Conservation (phyloP, 257 asterid genomes). For the Solanum habrochaites region DNA sequence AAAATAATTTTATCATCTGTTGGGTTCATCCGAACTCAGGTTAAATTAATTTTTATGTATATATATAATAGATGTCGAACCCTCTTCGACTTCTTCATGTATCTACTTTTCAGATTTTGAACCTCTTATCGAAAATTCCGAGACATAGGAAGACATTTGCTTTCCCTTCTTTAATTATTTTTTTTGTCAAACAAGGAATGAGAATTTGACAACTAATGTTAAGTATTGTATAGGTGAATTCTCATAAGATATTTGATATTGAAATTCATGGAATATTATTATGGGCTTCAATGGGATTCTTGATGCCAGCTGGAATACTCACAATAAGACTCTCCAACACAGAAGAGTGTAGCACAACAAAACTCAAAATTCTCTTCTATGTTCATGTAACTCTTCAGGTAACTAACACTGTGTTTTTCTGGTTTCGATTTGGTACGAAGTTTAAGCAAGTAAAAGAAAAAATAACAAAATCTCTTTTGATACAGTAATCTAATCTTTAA, state of each 20-base stretch:
- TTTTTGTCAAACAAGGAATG: background rate
- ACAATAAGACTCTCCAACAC: conserved; percentile 43
- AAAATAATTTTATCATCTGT: too few species aligned
- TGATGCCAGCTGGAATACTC: conserved; percentile 70
- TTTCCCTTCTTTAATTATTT: background rate
- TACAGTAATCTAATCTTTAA: too few species aligned
- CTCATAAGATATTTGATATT: conserved; percentile 33
- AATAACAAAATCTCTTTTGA: too few species aligned
- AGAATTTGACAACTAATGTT: background rate
- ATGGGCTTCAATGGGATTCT: conserved; percentile 77
- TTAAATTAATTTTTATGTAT: too few species aligned
- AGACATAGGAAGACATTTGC: background rate
- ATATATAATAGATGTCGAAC: too few species aligned
- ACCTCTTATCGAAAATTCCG: too few species aligned
- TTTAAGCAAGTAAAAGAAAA: background rate
- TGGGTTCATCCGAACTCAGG: too few species aligned
- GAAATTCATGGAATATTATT: conserved; percentile 60
- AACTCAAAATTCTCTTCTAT: conserved; percentile 40
- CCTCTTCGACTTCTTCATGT: fast-evolving
- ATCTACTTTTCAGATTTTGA: too few species aligned
- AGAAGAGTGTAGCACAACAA: conserved; percentile 16
- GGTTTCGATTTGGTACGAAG: fast-evolving
- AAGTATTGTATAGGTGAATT: conserved; percentile 25
- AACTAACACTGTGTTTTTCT: background rate
- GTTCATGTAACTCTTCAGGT: conserved; percentile 70